A percentile compares a stretch with the other conserved stretches of the same genome.
phyloP scores from a whole-genome alignment of 2,329 filamentous ascomycete genomes.

The Thermothelomyces thermophilus region DNA sequence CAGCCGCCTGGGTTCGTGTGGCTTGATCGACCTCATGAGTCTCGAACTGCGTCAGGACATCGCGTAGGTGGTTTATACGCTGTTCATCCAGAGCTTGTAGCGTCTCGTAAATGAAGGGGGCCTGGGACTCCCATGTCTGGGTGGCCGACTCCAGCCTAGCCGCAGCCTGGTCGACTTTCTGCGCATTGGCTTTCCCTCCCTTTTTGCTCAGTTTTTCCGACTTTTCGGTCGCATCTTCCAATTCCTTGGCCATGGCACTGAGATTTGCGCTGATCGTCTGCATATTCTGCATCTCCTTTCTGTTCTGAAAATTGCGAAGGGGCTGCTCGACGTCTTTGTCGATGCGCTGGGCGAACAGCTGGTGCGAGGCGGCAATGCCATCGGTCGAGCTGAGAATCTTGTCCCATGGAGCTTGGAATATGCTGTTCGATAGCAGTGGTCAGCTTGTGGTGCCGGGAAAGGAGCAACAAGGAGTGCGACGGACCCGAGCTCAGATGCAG shows the following conservation, averaged over 20 bases:
- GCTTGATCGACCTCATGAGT: slow-evolving; percentile 88
- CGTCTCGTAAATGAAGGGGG: slow-evolving; percentile 89
- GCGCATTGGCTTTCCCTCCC: slow-evolving; percentile 66
- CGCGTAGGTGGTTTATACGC: slow-evolving; percentile 81
- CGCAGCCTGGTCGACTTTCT: slow-evolving; percentile 69
- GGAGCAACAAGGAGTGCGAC: slow-evolving; percentile 27
- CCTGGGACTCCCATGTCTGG: slow-evolving; percentile 87
- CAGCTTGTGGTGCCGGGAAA: not conserved
- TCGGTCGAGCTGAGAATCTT: slow-evolving; percentile 76
- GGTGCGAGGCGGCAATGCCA: slow-evolving; percentile 75
- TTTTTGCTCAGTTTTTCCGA: slow-evolving; percentile 78
- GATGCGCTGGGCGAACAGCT: slow-evolving; percentile 71
- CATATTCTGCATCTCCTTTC: slow-evolving; percentile 75
- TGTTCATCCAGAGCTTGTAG: slow-evolving; percentile 87
- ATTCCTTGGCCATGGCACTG: slow-evolving; percentile 69
- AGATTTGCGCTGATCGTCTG: slow-evolving; percentile 77
- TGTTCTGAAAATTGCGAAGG: slow-evolving; percentile 65
- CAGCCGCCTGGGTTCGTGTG: slow-evolving; percentile 64
- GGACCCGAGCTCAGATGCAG: slow-evolving; percentile 80
- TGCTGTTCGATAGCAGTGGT: slow-evolving; percentile 43
- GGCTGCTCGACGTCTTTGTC: slow-evolving; percentile 83
- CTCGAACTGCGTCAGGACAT: slow-evolving; percentile 84
- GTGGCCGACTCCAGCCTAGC: slow-evolving; percentile 69
- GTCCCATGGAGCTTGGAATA: slow-evolving; percentile 87
- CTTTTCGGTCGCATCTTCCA: slow-evolving; percentile 78